Conservation (phyloP, 352 stramenopile species). For the Peronosclerospora sorghi region DNA sequence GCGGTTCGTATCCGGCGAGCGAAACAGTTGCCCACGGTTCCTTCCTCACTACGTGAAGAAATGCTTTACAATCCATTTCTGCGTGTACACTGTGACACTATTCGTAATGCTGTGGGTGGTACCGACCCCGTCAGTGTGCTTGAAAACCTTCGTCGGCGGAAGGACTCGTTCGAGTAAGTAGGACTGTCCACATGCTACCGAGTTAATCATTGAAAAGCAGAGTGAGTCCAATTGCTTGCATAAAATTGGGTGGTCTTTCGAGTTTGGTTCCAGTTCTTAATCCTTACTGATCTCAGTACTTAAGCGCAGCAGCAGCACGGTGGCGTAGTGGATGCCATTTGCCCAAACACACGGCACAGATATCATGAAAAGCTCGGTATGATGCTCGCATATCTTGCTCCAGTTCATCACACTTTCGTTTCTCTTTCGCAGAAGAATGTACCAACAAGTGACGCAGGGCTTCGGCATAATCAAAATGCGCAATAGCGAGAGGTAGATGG, state of each 20-base stretch:
- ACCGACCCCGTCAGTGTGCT: conserved; percentile 72
- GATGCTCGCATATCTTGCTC: conserved; percentile 22
- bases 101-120: conserved; percentile 68
- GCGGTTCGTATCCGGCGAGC: conserved; percentile 59
- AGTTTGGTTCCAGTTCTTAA: not conserved
- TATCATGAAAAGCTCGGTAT: conserved; percentile 21
- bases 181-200: not conserved
- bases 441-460: conserved; percentile 19
- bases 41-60: conserved; percentile 79
- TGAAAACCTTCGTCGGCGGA: conserved; percentile 62
- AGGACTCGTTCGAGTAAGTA: conserved; percentile 61
- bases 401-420: conserved; percentile 15
- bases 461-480: conserved; percentile 31
- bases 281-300: conserved; percentile 8
- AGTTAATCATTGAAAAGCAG: too few relatives aligned
- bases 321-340: conserved; percentile 19
- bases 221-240: too few relatives aligned
- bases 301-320: conserved; percentile 16
- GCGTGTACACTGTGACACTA: conserved; percentile 73
- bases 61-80: conserved; percentile 85
- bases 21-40: conserved; percentile 87
- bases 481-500: conserved; percentile 25
- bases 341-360: conserved; percentile 25
- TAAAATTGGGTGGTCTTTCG: too few relatives aligned
- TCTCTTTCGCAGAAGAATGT: conserved; percentile 4